phyloP scores from a whole-genome alignment of 1,284 basidiomycete species.

The Trichosporon inkin region DNA sequence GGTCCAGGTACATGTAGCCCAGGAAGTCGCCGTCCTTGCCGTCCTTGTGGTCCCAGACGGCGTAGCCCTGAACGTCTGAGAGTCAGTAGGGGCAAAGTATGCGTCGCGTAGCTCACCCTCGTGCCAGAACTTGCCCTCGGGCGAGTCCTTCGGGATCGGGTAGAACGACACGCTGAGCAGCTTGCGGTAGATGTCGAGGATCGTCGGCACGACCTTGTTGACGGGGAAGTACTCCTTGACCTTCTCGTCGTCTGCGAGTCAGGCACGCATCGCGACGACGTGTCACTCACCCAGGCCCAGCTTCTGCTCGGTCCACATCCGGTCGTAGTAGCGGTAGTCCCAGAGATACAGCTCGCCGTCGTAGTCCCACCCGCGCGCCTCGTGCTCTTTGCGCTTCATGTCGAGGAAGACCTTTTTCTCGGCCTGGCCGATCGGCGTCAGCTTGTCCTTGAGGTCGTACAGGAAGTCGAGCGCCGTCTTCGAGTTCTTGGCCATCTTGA shows the following conservation, averaged over 20 bases:
- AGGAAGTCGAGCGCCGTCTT: constrained; percentile 22
- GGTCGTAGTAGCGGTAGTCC: constrained; percentile 29
- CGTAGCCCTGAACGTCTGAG: constrained; percentile 22
- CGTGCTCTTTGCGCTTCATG: constrained; percentile 23
- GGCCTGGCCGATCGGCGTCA: constrained; percentile 21
- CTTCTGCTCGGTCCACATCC: constrained; percentile 24
- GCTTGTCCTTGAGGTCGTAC: constrained; percentile 21
- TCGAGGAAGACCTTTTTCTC: constrained; percentile 21
- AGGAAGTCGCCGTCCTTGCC: constrained; percentile 60
- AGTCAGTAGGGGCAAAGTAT: neutral
- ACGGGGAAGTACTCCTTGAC: constrained; percentile 29
- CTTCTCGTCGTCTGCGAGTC: constrained; percentile 21
- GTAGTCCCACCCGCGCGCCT: constrained; percentile 11
- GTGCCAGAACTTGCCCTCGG: constrained; percentile 22
- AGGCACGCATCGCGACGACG: neutral
- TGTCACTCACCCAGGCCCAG: constrained; percentile 16
- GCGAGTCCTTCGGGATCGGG: constrained; percentile 15
- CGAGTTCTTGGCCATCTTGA: constrained; percentile 27
- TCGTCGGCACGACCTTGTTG: constrained; percentile 24
- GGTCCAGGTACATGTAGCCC: constrained; percentile 77
- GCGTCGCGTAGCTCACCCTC: neutral
- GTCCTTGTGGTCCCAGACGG: constrained; percentile 38
- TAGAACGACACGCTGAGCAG: constrained; percentile 24
- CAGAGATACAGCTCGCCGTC: constrained; percentile 24
- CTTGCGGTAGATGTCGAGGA: constrained; percentile 26